Evolutionary conservation across 495 filamentous ascomycete genomes (phyloP).

Genomic region (Hypoxylon subgilvum): DNA sequence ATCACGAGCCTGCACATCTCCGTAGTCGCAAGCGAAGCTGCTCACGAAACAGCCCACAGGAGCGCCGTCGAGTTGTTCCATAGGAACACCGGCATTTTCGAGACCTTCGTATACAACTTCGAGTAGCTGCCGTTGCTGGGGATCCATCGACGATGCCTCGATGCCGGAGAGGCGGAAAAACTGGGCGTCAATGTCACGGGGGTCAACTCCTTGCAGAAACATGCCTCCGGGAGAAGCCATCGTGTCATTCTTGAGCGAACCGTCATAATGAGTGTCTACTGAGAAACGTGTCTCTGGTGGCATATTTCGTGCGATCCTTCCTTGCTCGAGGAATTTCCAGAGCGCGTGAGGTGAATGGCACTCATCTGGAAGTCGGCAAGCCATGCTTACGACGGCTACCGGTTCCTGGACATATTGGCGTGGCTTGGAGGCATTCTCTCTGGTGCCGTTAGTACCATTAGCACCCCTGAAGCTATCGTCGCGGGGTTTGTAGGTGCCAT

Average conservation of each 20-base stretch:
- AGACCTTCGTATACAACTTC: slow-evolving; percentile 81
- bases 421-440: no score
- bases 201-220: slow-evolving; percentile 52
- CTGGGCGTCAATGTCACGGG: slow-evolving; percentile 73
- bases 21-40: slow-evolving; percentile 58
- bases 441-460: no score
- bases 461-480: no score
- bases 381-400: slow-evolving; percentile 61
- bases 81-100: slow-evolving; percentile 81
- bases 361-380: slow-evolving; percentile 59
- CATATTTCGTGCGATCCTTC: slow-evolving; percentile 55
- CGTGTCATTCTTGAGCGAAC: slow-evolving; percentile 74
- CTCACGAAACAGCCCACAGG: slow-evolving; percentile 81
- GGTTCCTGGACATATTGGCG: slow-evolving; percentile 8
- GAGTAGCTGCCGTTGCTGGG: slow-evolving; percentile 76
- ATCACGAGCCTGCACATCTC: slow-evolving; percentile 29
- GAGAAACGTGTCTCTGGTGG: slow-evolving; percentile 69
- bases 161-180: slow-evolving; percentile 77
- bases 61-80: slow-evolving; percentile 71
- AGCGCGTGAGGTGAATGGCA: slow-evolving; percentile 52
- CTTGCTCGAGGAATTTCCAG: slow-evolving; percentile 62
- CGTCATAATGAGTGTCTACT: slow-evolving; percentile 49
- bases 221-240: slow-evolving; percentile 51
- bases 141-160: slow-evolving; percentile 79
- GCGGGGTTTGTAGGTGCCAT: no score